Conservation (phyloP, 768 basidiomycete species). For the Rhizopogon roseolus region DNA sequence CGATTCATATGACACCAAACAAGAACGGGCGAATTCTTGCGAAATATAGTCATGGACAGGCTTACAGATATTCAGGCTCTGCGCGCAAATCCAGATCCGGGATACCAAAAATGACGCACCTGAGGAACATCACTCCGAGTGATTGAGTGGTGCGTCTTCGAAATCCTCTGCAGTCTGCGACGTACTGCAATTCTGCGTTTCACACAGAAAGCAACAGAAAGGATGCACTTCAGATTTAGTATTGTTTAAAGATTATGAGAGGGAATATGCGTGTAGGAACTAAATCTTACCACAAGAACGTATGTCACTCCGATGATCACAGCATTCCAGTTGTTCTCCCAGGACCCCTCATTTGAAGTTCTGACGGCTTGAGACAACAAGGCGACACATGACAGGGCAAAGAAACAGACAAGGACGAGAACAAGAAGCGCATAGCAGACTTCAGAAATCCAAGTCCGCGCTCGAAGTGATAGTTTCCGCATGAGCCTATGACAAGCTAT, state of each 20-base stretch:
- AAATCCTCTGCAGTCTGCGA: conserved; percentile 59
- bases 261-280: background rate
- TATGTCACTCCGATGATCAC: conserved; percentile 70
- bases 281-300: conserved; percentile 51
- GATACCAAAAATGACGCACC: conserved; percentile 27
- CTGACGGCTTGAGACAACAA: conserved; percentile 72
- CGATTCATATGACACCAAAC: conserved; percentile 66
- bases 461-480: conserved; percentile 29
- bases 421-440: conserved; percentile 50
- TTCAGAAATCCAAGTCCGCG: conserved; percentile 48
- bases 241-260: background rate
- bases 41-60: conserved; percentile 61
- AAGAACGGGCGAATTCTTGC: conserved; percentile 73
- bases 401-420: conserved; percentile 44
- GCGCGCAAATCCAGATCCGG: background rate
- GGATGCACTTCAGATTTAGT: conserved; percentile 45
- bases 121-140: conserved; percentile 55
- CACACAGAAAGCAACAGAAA: conserved; percentile 57
- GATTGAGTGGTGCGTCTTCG: conserved; percentile 53
- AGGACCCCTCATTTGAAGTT: conserved; percentile 49
- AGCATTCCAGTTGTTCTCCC: conserved; percentile 62
- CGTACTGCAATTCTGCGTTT: conserved; percentile 69
- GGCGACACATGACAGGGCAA: conserved; percentile 58
- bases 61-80: conserved; percentile 27
- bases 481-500: conserved; percentile 5